Percentiles rank a stretch among this genome's conserved stretches.
Evolutionary conservation across 805 yeast genomes (phyloP).

Genomic region (Ascoidea asiatica): DNA sequence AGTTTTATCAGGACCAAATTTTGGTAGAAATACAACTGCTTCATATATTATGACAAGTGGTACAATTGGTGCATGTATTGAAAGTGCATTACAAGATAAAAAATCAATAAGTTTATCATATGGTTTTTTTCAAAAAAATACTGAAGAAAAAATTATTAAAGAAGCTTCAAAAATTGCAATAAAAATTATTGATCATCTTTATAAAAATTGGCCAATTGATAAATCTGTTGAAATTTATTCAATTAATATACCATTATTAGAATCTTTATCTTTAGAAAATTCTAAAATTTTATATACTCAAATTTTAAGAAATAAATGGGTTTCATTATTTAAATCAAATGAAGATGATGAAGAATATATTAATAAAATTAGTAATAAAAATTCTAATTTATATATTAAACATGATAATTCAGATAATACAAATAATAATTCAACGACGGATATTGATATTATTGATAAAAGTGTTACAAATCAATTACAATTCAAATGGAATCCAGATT

Average conservation of each 20-base stretch:
- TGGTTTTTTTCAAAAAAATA: constrained; percentile 50
- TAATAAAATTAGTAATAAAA: too few species aligned
- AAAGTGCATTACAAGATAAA: constrained; percentile 60
- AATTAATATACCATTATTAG: constrained; percentile 72
- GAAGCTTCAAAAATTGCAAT: constrained; percentile 63
- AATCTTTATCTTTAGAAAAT: constrained; percentile 30
- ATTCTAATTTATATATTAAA: background rate
- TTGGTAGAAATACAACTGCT: constrained; percentile 85
- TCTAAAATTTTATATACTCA: constrained; percentile 66
- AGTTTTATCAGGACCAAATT: constrained; percentile 91
- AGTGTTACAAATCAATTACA: constrained; percentile 28
- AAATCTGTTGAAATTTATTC: constrained; percentile 48
- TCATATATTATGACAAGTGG: constrained; percentile 86
- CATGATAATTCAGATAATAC: constrained; percentile 7
- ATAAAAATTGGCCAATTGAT: constrained; percentile 35
- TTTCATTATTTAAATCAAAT: constrained; percentile 26
- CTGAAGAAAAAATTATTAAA: constrained; percentile 34
- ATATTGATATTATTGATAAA: constrained; percentile 37
- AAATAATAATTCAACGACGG: constrained; percentile 8
- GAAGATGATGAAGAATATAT: too few species aligned
- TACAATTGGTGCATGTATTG: constrained; percentile 95
- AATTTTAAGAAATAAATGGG: constrained; percentile 71
- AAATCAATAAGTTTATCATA: constrained; percentile 73
- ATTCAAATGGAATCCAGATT: constrained; percentile 80
- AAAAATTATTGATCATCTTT: constrained; percentile 45